Conservation (phyloP, 2,329 filamentous ascomycete genomes). For the Colletotrichum higginsianum region DNA sequence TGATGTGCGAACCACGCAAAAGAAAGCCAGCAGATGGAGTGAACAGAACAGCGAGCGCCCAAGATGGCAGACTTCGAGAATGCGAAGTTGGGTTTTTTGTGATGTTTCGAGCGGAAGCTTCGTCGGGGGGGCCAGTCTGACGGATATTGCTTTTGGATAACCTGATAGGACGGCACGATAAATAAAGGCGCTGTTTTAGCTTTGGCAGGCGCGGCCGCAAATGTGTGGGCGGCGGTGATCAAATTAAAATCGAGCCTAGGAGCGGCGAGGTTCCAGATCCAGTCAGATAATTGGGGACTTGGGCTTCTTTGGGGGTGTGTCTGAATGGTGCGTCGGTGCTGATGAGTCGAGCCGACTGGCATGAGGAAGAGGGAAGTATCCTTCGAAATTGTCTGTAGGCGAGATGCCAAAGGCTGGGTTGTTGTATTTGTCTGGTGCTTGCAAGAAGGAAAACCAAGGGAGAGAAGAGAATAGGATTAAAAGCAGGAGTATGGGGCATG, state of each 20-base stretch:
- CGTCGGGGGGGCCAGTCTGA: slow-evolving; percentile 30
- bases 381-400: neutral
- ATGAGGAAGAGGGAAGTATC: neutral
- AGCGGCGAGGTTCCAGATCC: slow-evolving; percentile 40
- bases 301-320: slow-evolving; percentile 7
- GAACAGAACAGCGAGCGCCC: neutral
- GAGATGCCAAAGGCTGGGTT: slow-evolving; percentile 16
- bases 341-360: slow-evolving; percentile 6
- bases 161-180: slow-evolving; percentile 36
- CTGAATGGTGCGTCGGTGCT: neutral
- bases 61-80: slow-evolving; percentile 42
- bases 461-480: slow-evolving; percentile 22
- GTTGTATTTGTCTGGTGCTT: slow-evolving; percentile 3
- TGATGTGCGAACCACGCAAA: slow-evolving; percentile 9
- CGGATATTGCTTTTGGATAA: slow-evolving; percentile 35
- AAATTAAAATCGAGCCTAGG: slow-evolving; percentile 40
- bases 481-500: slow-evolving; percentile 19
- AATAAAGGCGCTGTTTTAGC: slow-evolving; percentile 40
- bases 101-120: slow-evolving; percentile 41
- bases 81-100: slow-evolving; percentile 36
- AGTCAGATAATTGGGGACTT: slow-evolving; percentile 30
- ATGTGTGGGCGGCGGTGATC: slow-evolving; percentile 40
- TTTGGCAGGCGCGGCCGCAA: slow-evolving; percentile 38
- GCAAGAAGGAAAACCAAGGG: slow-evolving; percentile 17
- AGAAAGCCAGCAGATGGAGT: neutral